phyloP scores from a whole-genome alignment of 2,329 filamentous ascomycete genomes.

The Helminthosporium solani region DNA sequence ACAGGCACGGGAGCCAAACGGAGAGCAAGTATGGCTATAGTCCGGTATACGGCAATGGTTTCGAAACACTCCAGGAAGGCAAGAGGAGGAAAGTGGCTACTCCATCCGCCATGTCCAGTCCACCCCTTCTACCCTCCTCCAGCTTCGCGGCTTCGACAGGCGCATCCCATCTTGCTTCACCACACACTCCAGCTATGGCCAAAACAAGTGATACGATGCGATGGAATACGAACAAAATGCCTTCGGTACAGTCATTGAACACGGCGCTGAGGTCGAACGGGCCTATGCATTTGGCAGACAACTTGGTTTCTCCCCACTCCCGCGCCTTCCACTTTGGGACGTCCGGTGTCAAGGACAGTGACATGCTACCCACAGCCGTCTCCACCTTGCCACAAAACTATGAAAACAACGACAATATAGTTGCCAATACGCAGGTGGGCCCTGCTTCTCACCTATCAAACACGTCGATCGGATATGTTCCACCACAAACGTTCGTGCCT shows the following conservation, averaged over 20 bases:
- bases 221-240: constrained; percentile 4
- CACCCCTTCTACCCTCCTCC: too few species aligned
- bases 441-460: background rate
- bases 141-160: background rate
- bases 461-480: background rate
- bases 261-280: constrained; percentile 16
- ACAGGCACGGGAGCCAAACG: too few species aligned
- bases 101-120: background rate
- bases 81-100: constrained; percentile 28
- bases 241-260: constrained; percentile 25
- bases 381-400: too few species aligned
- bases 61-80: constrained; percentile 2
- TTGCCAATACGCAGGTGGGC: too few species aligned
- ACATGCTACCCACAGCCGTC: too few species aligned
- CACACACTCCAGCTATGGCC: background rate
- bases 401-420: too few species aligned
- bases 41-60: background rate
- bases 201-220: background rate
- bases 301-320: background rate
- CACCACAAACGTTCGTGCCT: background rate
- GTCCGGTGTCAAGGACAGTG: background rate
- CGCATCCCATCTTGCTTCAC: background rate
- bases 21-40: background rate
- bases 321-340: constrained; percentile 16
- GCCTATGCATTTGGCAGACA: background rate